Conservation (phyloP, 768 basidiomycete species). For the Leccinellum luteum region DNA sequence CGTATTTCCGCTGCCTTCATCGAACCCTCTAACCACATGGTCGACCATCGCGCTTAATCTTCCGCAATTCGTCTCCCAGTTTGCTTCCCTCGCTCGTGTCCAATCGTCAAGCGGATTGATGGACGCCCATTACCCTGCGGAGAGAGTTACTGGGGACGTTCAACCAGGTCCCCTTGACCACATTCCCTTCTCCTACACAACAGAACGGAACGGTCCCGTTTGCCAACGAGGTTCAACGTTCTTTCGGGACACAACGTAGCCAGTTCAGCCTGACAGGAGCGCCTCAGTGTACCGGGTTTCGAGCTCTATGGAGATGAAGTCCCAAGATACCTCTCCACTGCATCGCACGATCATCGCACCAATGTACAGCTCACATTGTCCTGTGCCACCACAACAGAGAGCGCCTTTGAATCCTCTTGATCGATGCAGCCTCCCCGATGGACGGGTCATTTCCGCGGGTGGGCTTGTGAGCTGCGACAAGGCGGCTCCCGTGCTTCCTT, state of each 20-base stretch:
- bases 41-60: constrained; percentile 61
- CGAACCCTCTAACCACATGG: constrained; percentile 67
- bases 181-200: constrained; percentile 8
- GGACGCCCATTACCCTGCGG: constrained; percentile 22
- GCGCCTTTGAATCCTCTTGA: constrained; percentile 6
- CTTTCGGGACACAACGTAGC: constrained; percentile 22
- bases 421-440: constrained; percentile 11
- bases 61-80: constrained; percentile 57
- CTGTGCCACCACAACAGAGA: constrained; percentile 14
- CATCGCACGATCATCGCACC: constrained; percentile 29
- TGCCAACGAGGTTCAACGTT: constrained; percentile 3
- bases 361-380: constrained; percentile 11
- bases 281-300: constrained; percentile 27
- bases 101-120: constrained; percentile 21
- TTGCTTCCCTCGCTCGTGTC: constrained; percentile 46
- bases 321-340: constrained; percentile 13
- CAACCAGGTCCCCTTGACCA: constrained; percentile 19
- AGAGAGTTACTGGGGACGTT: constrained; percentile 17
- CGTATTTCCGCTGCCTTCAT: constrained; percentile 54
- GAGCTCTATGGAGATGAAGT: constrained; percentile 28
- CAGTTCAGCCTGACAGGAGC: constrained; percentile 29
- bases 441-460: constrained; percentile 25
- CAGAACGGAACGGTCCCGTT: constrained; percentile 13
- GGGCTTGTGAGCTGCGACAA: constrained; percentile 1
- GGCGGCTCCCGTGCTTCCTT: constrained; percentile 11